phyloP scores from a whole-genome alignment of 345 rosid genomes.

The Excoecaria cochinchinensis region DNA sequence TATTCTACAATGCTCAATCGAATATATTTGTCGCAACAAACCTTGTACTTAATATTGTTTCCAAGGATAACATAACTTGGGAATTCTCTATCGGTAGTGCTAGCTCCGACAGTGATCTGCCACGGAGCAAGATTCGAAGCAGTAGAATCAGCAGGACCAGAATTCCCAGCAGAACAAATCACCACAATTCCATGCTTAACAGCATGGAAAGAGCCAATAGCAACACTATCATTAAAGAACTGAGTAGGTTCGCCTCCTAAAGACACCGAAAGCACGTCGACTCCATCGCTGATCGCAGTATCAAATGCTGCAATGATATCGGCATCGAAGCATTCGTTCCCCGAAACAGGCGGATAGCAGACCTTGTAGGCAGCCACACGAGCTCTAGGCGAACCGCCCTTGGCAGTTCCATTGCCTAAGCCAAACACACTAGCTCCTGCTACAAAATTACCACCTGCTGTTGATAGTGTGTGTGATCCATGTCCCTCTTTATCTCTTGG shows the following conservation, averaged over 20 bases:
- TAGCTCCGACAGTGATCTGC: constrained; percentile 90
- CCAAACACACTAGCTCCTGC: constrained; percentile 23
- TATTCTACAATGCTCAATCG: background rate
- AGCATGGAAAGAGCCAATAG: constrained; percentile 32
- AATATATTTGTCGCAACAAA: constrained; percentile 7
- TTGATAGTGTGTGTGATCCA: constrained; percentile 28
- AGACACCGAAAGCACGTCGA: constrained; percentile 26
- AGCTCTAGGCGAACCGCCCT: constrained; percentile 28
- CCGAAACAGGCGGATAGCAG: constrained; percentile 20
- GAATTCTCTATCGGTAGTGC: constrained; percentile 82
- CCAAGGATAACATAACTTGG: constrained; percentile 62
- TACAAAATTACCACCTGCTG: constrained; percentile 24
- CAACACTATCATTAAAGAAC: constrained; percentile 21
- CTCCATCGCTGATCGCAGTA: constrained; percentile 24
- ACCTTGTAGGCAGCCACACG: constrained; percentile 25
- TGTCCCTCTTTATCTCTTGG: constrained; percentile 30
- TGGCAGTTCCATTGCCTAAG: constrained; percentile 22
- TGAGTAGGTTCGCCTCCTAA: constrained; percentile 8
- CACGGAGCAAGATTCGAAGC: constrained; percentile 76
- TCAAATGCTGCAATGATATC: constrained; percentile 30
- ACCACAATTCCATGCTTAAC: constrained; percentile 24
- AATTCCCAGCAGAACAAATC: constrained; percentile 52
- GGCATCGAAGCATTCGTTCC: constrained; percentile 25
- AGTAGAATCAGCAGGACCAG: constrained; percentile 66
- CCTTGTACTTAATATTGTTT: constrained; percentile 59